These are phyloP conservation scores for Xerocomus minutiporus DNA, from an alignment of 1,284 basidiomycete genomes.

Conservation along the genomic window DNA sequence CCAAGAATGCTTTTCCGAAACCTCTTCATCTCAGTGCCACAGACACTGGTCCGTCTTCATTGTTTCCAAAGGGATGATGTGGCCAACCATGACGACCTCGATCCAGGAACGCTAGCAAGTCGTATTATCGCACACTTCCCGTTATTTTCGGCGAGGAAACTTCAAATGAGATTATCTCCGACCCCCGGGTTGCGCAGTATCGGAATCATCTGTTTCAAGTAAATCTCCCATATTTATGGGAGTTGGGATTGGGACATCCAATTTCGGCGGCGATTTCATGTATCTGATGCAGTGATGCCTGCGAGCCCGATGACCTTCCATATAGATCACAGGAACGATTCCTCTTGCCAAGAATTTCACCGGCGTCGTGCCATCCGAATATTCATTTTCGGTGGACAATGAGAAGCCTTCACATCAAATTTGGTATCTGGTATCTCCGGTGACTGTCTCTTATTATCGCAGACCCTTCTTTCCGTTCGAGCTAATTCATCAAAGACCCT, in stretches of 20 bases:
- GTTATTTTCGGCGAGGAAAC: neutral
- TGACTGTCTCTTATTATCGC: neutral
- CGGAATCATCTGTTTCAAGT: neutral
- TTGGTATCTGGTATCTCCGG: neutral
- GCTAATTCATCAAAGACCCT: neutral
- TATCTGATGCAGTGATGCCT: no score
- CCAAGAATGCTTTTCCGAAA: neutral
- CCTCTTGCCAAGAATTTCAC: neutral
- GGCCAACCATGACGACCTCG: neutral
- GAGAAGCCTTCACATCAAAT: neutral
- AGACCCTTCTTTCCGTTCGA: neutral
- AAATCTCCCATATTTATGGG: neutral
- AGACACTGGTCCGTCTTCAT: neutral
- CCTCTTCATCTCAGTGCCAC: neutral
- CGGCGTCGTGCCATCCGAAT: neutral
- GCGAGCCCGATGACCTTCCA: neutral
- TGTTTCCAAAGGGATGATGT: neutral
- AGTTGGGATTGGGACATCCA: neutral
- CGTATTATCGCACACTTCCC: neutral
- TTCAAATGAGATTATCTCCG: neutral
- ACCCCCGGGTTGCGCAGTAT: neutral
- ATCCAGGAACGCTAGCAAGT: neutral
- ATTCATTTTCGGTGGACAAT: neutral
- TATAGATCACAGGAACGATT: neutral
- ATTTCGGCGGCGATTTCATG: neutral